Base-by-base conservation (phyloP, 1,139 yeast genomes). In the Wickerhamiella pararugosa region DNA sequence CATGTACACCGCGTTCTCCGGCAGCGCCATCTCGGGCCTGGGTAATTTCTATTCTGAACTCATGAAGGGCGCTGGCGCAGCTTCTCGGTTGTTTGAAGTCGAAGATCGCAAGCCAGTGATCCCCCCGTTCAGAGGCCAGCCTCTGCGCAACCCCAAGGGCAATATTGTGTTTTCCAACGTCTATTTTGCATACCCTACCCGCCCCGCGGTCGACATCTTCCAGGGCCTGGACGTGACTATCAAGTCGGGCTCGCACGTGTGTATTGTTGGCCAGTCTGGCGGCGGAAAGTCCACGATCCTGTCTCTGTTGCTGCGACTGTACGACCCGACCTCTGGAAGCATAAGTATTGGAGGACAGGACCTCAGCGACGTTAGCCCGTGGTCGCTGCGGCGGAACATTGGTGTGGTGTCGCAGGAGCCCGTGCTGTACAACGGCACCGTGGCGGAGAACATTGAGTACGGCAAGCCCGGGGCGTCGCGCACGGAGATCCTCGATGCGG, bases 61-160 rank as follows among this genome's bases (percentile, higher is more conserved):
- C 46, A 87, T 90, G 94, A 90, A 87, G 63, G 97, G 96, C 39
- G 79, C 87, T 6, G 98, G 98, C 47, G 97, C 97, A 0, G 92
- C 96, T 0, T 81, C 93, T 43, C 70, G 98, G 49, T 65, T 90
- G 43, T 90, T 90, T 63, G 97, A 90, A 60, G 66, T 90, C 39
- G 71, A 79, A 41, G 95, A 86, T 51, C 73, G 79, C 58, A 64
- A 75, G 45, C 90, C 95, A 2, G 56, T 62, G 28, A 83, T 87
- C 37, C 67, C 72, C 32, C 73, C 84, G 8, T 70, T 79, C 3
- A 53, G 63, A 32, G 96, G 96, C 27, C 50, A 57, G 21, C 69
- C 66, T 41, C 56, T 48, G 40, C 51, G 56, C 41, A 32, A 45
- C 33, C 61, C 52, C 30, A 57, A 56, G 39, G 71, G 75, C 15